These are phyloP conservation scores for Solanum hybrid DNA, from an alignment of 305 asterid genomes.

Conservation along the genomic window DNA sequence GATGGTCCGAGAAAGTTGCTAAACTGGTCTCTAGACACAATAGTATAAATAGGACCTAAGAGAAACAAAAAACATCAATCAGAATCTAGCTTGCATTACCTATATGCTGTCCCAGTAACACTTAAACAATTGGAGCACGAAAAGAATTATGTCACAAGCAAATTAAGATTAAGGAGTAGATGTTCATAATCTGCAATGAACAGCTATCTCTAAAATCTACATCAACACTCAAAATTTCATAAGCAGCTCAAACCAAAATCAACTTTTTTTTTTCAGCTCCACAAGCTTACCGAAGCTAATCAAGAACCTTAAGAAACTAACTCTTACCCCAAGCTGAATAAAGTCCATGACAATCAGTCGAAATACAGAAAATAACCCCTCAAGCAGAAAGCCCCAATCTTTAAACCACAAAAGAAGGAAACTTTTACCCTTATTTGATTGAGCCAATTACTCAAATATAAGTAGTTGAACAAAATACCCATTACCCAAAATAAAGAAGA, in stretches of 20 bases:
- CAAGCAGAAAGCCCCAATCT: not conserved
- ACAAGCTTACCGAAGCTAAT: not conserved
- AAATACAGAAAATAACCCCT: not conserved
- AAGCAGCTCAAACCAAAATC: conserved; percentile 8
- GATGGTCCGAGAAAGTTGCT: conserved; percentile 31
- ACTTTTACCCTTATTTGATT: not conserved
- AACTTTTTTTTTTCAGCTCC: not conserved
- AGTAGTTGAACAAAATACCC: not conserved
- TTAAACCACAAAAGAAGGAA: not conserved
- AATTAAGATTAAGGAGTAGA: not conserved
- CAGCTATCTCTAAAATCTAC: not conserved
- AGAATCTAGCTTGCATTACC: not conserved
- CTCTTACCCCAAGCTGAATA: not conserved
- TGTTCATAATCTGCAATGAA: not conserved
- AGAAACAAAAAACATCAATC: not conserved
- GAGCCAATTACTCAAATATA: not conserved
- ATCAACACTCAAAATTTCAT: not conserved
- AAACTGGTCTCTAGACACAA: conserved; percentile 43
- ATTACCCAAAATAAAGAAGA: not conserved
- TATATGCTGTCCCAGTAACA: not conserved
- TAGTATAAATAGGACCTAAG: conserved; percentile 57
- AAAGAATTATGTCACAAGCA: not conserved
- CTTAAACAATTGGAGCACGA: not conserved
- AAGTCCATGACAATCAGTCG: not conserved
- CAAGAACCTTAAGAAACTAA: not conserved